Evolutionary conservation across 2,329 filamentous ascomycete genomes (phyloP).

Genomic region (Orbilia quercus): DNA sequence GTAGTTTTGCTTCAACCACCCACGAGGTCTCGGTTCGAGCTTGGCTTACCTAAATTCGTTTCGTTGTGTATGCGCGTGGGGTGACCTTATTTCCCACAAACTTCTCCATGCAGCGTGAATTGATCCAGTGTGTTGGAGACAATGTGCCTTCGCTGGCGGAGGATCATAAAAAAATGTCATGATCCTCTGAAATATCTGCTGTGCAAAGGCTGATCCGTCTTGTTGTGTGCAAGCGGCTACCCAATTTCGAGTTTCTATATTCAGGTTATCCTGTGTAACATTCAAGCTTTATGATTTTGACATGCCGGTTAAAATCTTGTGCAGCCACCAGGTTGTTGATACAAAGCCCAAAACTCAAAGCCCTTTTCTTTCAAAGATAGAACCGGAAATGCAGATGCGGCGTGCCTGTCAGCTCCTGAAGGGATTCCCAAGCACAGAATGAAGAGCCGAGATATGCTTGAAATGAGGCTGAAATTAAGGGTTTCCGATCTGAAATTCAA

Average conservation of each 20-base stretch:
- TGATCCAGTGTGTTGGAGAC: slow-evolving; percentile 11
- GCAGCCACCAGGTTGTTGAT: not conserved
- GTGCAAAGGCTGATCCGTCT: not conserved
- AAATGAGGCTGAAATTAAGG: not conserved
- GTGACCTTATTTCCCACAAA: slow-evolving; percentile 10
- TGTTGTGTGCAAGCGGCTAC: slow-evolving; percentile 1
- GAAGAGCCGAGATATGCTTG: not conserved
- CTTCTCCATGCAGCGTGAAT: slow-evolving; percentile 1
- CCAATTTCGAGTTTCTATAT: not conserved
- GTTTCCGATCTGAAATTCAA: not conserved
- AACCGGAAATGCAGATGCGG: slow-evolving; percentile 20
- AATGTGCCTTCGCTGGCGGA: too few relatives aligned
- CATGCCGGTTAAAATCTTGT: slow-evolving; percentile 35
- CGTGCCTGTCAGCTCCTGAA: slow-evolving; percentile 20
- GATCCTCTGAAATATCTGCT: not conserved
- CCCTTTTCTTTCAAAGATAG: slow-evolving; percentile 6
- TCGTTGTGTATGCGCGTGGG: slow-evolving; percentile 23
- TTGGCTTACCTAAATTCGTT: slow-evolving; percentile 45
- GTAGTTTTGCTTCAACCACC: slow-evolving; percentile 42
- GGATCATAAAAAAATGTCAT: too few relatives aligned
- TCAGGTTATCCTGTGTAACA: slow-evolving; percentile 1
- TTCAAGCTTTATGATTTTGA: not conserved
- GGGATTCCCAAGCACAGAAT: too few relatives aligned
- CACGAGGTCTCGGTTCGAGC: slow-evolving; percentile 43
- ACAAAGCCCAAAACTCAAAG: slow-evolving; percentile 14